Evolutionary conservation across 2,329 filamentous ascomycete species (phyloP).

Genomic region (Bipolaris sorokiniana): DNA sequence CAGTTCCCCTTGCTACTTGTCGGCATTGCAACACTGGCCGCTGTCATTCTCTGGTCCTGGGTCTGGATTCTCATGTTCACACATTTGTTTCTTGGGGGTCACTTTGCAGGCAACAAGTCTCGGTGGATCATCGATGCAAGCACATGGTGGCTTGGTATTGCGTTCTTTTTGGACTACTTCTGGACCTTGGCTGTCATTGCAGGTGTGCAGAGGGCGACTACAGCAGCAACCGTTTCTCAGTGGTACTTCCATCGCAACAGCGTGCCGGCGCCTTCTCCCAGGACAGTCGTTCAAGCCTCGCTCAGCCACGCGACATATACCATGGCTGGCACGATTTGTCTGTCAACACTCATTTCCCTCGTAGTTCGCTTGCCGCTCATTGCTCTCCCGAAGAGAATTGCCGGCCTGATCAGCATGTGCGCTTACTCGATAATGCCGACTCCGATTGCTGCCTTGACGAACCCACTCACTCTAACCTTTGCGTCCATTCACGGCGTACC

Average conservation of each 20-base stretch:
- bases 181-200: conserved; percentile 91
- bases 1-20: conserved; percentile 83
- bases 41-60: conserved; percentile 91
- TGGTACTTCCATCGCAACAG: conserved; percentile 98
- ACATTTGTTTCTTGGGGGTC: conserved; percentile 90
- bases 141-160: conserved; percentile 94
- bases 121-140: conserved; percentile 84
- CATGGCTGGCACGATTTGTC: conserved; percentile 89
- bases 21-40: conserved; percentile 76
- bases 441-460: conserved; percentile 83
- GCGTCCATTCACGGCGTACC: conserved; percentile 91
- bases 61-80: conserved; percentile 97
- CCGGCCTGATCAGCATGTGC: conserved; percentile 72
- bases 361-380: conserved; percentile 84
- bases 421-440: conserved; percentile 83
- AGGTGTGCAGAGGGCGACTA: conserved; percentile 87
- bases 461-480: conserved; percentile 90
- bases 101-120: conserved; percentile 62
- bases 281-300: conserved; percentile 82
- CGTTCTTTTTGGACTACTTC: conserved; percentile 91
- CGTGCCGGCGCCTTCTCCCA: conserved; percentile 75
- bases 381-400: conserved; percentile 76
- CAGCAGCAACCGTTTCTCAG: conserved; percentile 92
- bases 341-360: conserved; percentile 82
- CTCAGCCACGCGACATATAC: conserved; percentile 81